phyloP scores from a whole-genome alignment of 2,329 filamentous ascomycete genomes.

The Fusarium chlamydosporum region DNA sequence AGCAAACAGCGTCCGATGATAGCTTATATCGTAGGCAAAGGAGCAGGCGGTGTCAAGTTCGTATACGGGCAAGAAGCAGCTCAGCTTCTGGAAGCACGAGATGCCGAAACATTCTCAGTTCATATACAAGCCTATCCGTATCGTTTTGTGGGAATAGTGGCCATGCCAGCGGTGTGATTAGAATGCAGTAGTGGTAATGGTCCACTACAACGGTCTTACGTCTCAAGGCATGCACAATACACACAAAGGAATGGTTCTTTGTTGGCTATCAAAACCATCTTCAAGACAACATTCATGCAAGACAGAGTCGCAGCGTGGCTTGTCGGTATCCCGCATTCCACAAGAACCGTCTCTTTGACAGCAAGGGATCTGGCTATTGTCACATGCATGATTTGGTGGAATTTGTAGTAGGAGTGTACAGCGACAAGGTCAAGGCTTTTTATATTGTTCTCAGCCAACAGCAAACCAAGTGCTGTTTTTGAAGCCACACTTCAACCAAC shows the following conservation, averaged over 20 bases:
- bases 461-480: not conserved
- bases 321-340: conserved; percentile 24
- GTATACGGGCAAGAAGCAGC: not conserved
- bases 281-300: conserved; percentile 3
- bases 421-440: conserved; percentile 6
- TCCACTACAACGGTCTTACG: not conserved
- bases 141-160: not conserved
- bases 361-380: conserved; percentile 1
- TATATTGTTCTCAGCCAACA: conserved; percentile 15
- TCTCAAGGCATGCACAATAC: not conserved
- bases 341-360: not conserved
- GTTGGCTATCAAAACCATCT: not conserved
- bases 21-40: not conserved
- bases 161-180: conserved; percentile 3
- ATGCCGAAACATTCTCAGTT: not conserved
- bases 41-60: conserved; percentile 5
- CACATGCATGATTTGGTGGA: conserved; percentile 5
- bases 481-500: conserved; percentile 2
- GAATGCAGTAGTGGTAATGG: not conserved
- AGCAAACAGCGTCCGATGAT: not conserved
- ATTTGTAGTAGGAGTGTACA: not conserved
- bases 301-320: conserved; percentile 2
- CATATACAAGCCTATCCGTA: not conserved
- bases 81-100: not conserved
- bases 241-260: not conserved